Conservation (phyloP, 2,329 filamentous ascomycete genomes). For the Colletotrichum tabaci region DNA sequence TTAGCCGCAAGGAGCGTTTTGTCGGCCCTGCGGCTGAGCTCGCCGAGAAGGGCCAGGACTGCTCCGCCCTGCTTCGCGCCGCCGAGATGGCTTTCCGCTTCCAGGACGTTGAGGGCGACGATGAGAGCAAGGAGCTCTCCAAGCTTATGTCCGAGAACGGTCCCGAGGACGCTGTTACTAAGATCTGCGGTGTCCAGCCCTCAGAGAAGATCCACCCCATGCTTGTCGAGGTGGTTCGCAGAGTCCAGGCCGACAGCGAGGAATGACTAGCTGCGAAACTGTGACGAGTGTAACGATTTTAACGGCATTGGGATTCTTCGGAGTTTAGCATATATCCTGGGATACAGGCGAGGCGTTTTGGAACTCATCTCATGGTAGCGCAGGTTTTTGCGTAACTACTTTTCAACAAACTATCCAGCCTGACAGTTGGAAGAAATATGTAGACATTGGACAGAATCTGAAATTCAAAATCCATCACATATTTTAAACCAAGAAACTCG, state of each 20-base stretch:
- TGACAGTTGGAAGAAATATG: not conserved
- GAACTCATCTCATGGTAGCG: not conserved
- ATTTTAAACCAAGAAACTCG: not conserved
- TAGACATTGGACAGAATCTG: too few relatives aligned
- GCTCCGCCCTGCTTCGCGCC: conserved; percentile 82
- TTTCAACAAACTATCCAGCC: not conserved
- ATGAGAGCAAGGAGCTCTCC: conserved; percentile 89
- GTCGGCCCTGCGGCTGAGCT: conserved; percentile 92
- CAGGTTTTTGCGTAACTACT: not conserved
- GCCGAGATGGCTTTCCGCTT: conserved; percentile 95
- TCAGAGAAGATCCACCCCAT: conserved; percentile 83
- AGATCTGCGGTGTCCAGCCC: conserved; percentile 86
- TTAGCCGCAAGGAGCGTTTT: conserved; percentile 95
- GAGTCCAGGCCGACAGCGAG: conserved; percentile 79
- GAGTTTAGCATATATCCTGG: conserved; percentile 39
- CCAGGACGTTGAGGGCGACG: conserved; percentile 93
- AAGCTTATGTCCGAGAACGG: conserved; percentile 84
- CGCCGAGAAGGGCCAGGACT: conserved; percentile 83
- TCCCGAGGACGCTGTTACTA: conserved; percentile 81
- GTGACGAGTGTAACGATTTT: conserved; percentile 31
- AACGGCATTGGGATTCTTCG: conserved; percentile 10
- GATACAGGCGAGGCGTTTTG: conserved; percentile 25
- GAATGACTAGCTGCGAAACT: conserved; percentile 55
- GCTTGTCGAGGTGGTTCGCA: conserved; percentile 84
- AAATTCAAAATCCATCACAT: too few relatives aligned